These are phyloP conservation scores for Blumeriella jaapii DNA, from an alignment of 2,329 filamentous ascomycete genomes.

Conservation along the genomic window DNA sequence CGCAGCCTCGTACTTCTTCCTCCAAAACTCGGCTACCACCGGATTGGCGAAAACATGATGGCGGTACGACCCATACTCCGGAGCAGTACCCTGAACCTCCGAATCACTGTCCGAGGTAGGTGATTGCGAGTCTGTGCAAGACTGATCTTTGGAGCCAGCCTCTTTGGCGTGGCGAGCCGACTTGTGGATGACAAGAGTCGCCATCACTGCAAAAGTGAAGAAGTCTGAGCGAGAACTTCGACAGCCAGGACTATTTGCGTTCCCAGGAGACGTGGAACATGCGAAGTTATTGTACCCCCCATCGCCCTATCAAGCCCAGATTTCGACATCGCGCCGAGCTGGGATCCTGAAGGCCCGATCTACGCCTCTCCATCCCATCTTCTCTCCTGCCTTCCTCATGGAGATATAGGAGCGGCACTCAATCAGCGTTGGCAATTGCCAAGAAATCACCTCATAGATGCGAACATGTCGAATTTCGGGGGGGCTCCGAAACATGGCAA, in stretches of 20 bases:
- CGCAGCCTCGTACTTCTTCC: conserved; percentile 9
- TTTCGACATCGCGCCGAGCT: too few species aligned
- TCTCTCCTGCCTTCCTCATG: too few species aligned
- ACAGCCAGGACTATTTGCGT: too few species aligned
- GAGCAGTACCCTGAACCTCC: neutral
- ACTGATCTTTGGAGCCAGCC: neutral
- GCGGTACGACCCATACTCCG: conserved; percentile 4
- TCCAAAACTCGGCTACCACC: conserved; percentile 8
- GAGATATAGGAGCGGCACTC: too few species aligned
- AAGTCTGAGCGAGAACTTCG: too few species aligned
- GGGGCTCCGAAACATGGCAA: too few species aligned
- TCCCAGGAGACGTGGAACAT: neutral
- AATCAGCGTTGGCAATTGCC: too few species aligned
- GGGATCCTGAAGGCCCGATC: too few species aligned
- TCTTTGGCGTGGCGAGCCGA: neutral
- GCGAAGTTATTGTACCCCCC: neutral
- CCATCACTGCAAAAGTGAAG: neutral
- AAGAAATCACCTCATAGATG: too few species aligned
- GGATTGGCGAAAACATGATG: conserved; percentile 5
- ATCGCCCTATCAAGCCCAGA: too few species aligned
- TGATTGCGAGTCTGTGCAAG: neutral
- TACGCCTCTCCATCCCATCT: too few species aligned
- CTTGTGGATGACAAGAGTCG: neutral
- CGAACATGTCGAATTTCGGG: too few species aligned
- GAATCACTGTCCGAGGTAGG: conserved; percentile 2